Conservation (phyloP, 306 rosid species). For the Acacia confusa region DNA sequence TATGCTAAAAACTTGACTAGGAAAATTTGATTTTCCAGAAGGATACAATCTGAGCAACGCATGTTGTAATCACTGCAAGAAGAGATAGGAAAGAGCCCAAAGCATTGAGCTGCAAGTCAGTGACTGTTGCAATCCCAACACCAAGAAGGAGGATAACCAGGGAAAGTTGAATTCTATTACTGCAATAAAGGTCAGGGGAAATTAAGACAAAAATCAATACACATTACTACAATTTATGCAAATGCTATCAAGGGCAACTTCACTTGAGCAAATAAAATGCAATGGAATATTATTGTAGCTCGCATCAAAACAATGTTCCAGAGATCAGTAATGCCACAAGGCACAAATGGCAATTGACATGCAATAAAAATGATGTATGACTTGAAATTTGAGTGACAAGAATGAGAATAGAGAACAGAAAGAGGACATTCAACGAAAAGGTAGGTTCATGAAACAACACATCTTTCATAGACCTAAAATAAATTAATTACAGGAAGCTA, state of each 20-base stretch:
- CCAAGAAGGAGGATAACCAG: constrained; percentile 78
- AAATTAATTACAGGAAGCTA: constrained; percentile 14
- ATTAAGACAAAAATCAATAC: constrained; percentile 24
- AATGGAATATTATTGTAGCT: not conserved
- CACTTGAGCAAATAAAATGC: not conserved
- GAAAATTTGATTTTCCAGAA: constrained; percentile 18
- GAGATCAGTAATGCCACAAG: not conserved
- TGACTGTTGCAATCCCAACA: constrained; percentile 93
- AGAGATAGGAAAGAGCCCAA: constrained; percentile 83
- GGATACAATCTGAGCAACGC: constrained; percentile 99
- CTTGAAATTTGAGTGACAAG: not conserved
- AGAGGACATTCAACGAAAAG: not conserved
- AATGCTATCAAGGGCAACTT: not conserved
- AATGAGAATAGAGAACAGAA: not conserved
- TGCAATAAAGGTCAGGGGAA: constrained; percentile 27
- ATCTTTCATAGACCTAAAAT: not conserved
- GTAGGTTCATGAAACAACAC: not conserved
- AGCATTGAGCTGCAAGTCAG: constrained; percentile 89
- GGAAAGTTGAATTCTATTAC: constrained; percentile 69
- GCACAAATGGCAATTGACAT: not conserved
- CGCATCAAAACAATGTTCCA: constrained; percentile 21
- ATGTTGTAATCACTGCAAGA: constrained; percentile 85
- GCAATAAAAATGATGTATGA: constrained; percentile 1
- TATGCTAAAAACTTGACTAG: constrained; percentile 3
- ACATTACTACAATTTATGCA: constrained; percentile 20